A percentile compares a stretch with the other conserved stretches of the same genome.
Conservation (phyloP, 345 rosid genomes). For the Arabidopsis suecica region DNA sequence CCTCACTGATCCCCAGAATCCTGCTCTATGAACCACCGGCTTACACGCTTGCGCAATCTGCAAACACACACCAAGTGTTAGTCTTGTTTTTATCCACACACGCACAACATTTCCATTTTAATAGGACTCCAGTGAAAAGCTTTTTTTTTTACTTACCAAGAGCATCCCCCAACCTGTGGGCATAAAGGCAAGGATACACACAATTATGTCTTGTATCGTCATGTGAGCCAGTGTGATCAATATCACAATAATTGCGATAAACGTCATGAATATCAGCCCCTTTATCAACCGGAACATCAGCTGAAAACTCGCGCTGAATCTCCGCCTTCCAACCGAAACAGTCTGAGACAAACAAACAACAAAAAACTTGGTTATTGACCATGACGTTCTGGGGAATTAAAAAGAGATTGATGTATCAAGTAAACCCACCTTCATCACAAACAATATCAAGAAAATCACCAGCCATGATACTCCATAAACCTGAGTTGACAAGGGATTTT, state of each 20-base stretch:
- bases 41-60: constrained; percentile 98
- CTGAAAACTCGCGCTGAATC: constrained; percentile 93
- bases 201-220: constrained; percentile 84
- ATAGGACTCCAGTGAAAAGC: neutral
- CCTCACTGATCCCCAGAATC: constrained; percentile 89
- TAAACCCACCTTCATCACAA: constrained; percentile 89
- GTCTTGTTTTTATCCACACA: neutral
- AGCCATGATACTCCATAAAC: constrained; percentile 96
- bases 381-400: neutral
- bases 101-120: neutral
- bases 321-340: constrained; percentile 93
- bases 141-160: constrained; percentile 56
- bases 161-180: constrained; percentile 99
- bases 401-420: constrained; percentile 21
- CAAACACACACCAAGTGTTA: neutral
- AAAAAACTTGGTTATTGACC: neutral
- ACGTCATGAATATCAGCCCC: constrained; percentile 92
- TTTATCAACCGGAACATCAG: constrained; percentile 92
- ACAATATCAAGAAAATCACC: constrained; percentile 84
- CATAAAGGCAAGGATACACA: constrained; percentile 97
- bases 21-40: constrained; percentile 69
- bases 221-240: constrained; percentile 84
- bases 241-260: constrained; percentile 73
- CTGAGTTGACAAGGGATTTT: constrained; percentile 45
- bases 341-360: constrained; percentile 56